phyloP scores from a whole-genome alignment of 106 monocot genomes.

The Dendrobium huoshanense region DNA sequence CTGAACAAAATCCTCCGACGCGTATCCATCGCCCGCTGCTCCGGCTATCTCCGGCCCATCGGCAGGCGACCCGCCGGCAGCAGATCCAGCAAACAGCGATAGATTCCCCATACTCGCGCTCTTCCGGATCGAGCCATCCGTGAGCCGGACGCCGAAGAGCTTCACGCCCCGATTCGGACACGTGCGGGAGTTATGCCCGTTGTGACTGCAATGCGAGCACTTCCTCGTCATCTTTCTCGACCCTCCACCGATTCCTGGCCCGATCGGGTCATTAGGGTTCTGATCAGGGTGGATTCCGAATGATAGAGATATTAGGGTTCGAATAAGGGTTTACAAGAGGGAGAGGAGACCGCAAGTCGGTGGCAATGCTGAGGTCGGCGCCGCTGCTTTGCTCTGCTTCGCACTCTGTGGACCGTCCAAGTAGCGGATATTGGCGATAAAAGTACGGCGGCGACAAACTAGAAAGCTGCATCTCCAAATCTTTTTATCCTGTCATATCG shows the following conservation, averaged over 20 bases:
- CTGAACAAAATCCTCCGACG: conserved; percentile 76
- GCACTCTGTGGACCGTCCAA: conserved; percentile 5
- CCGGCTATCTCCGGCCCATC: conserved; percentile 24
- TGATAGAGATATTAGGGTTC: not conserved
- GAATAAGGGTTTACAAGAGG: too few relatives aligned
- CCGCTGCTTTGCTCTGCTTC: not conserved
- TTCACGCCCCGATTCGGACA: conserved; percentile 19
- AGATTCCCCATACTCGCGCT: conserved; percentile 68
- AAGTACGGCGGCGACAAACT: not conserved
- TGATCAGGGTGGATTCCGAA: not conserved
- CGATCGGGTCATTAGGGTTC: not conserved
- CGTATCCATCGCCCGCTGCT: conserved; percentile 53
- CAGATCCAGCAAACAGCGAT: conserved; percentile 45
- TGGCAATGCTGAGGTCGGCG: not conserved
- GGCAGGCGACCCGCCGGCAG: conserved; percentile 44
- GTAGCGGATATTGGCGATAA: conserved; percentile 2
- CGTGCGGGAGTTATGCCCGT: conserved; percentile 23
- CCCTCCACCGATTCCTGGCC: not conserved
- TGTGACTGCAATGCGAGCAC: conserved; percentile 23
- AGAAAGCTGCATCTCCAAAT: not conserved
- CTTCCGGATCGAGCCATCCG: conserved; percentile 33
- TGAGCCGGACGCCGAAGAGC: conserved; percentile 18
- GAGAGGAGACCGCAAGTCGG: not conserved
- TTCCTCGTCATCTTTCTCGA: conserved; percentile 15
- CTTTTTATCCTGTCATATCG: not conserved